A percentile compares a stretch with the other conserved stretches of the same genome.
These are phyloP conservation scores for Cryptomeria japonica DNA, from an alignment of 75 land plant genomes.

Conservation along the genomic window DNA sequence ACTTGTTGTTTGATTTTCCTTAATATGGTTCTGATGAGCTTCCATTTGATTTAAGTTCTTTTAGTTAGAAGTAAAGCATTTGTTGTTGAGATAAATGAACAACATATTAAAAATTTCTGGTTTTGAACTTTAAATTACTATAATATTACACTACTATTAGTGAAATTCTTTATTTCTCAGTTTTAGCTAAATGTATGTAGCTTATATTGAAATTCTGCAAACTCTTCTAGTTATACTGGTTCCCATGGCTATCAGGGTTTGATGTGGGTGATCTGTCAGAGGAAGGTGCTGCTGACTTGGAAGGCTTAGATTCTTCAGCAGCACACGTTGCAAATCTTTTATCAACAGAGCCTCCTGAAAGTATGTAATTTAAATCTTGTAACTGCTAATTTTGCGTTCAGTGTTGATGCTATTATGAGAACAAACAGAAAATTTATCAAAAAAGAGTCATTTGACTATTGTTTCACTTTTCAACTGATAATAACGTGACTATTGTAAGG, in stretches of 20 bases:
- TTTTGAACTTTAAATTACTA: neutral
- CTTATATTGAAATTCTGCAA: neutral
- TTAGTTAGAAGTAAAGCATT: neutral
- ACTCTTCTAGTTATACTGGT: neutral
- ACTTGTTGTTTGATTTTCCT: conserved; percentile 18
- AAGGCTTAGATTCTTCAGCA: conserved; percentile 90
- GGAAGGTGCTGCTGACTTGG: conserved; percentile 67
- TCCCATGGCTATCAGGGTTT: conserved; percentile 64
- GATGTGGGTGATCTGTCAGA: conserved; percentile 76
- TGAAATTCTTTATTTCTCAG: conserved; percentile 2
- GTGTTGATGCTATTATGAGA: neutral
- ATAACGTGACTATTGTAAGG: neutral
- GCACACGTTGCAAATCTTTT: conserved; percentile 86
- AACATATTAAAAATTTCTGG: neutral
- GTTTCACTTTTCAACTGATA: neutral
- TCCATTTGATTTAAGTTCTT: neutral
- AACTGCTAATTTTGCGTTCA: neutral
- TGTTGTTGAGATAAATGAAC: neutral
- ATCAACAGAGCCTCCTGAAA: conserved; percentile 78
- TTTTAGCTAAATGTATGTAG: conserved; percentile 1
- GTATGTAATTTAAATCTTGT: conserved; percentile 33
- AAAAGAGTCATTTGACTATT: neutral
- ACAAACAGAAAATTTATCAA: neutral
- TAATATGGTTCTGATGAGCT: neutral
- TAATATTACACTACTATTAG: neutral